These are phyloP conservation scores for Xylariaceae sp. DNA, from an alignment of 2,329 filamentous ascomycete genomes.

Conservation along the genomic window DNA sequence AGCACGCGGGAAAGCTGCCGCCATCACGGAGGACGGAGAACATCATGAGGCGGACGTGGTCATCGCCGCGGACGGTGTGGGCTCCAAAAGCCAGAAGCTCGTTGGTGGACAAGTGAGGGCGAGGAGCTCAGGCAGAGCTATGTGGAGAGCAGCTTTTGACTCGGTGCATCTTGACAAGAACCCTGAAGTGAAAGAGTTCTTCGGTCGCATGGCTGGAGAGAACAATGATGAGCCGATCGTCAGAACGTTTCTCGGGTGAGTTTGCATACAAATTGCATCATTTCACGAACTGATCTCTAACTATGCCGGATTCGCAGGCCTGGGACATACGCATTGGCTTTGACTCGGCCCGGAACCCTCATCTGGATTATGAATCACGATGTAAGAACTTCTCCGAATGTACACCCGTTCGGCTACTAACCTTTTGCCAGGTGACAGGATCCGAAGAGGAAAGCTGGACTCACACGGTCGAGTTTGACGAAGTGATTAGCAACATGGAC, in stretches of 20 bases:
- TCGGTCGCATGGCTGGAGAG: slow-evolving; percentile 36
- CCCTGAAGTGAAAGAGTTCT: slow-evolving; percentile 34
- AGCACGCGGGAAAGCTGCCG: slow-evolving; percentile 35
- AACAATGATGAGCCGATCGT: slow-evolving; percentile 39
- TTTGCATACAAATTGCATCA: slow-evolving; percentile 28
- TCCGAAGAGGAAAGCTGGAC: slow-evolving; percentile 36
- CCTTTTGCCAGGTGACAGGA: slow-evolving; percentile 29
- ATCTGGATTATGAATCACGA: slow-evolving; percentile 38
- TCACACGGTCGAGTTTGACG: slow-evolving; percentile 33
- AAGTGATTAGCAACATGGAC: slow-evolving; percentile 35
- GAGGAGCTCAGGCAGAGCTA: slow-evolving; percentile 39
- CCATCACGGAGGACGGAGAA: slow-evolving; percentile 45
- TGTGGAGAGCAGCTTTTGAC: slow-evolving; percentile 40
- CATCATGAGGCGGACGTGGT: slow-evolving; percentile 44
- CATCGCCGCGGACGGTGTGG: slow-evolving; percentile 44
- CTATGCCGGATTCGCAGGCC: slow-evolving; percentile 31
- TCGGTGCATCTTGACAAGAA: slow-evolving; percentile 38
- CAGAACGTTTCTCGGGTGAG: slow-evolving; percentile 43
- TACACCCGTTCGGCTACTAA: slow-evolving; percentile 9
- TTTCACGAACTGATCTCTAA: slow-evolving; percentile 14
- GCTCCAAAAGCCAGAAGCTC: slow-evolving; percentile 41
- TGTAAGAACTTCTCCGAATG: slow-evolving; percentile 18
- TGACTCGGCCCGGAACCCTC: slow-evolving; percentile 32
- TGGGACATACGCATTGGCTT: slow-evolving; percentile 36
- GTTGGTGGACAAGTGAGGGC: slow-evolving; percentile 39